Percentiles rank a stretch among this genome's conserved stretches.
Conservation (phyloP, 768 basidiomycete species). For the Podaxis sp. region DNA sequence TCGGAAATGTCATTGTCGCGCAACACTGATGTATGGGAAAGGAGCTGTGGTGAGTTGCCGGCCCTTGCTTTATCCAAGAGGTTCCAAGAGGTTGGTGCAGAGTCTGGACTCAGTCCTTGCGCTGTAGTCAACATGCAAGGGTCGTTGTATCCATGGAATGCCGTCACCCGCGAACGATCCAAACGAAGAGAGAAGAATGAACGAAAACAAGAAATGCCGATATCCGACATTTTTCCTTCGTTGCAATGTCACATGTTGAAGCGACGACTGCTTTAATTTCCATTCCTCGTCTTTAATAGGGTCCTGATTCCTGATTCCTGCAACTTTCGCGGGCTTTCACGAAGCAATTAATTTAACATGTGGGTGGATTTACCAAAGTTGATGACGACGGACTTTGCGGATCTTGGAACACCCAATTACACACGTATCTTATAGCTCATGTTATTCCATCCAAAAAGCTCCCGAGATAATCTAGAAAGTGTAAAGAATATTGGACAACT, state of each 20-base stretch:
- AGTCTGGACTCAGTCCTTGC: neutral
- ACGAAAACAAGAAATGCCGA: neutral
- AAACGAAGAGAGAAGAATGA: neutral
- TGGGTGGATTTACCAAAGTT: neutral
- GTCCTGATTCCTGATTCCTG: too few relatives aligned
- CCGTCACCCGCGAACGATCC: neutral
- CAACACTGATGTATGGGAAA: neutral
- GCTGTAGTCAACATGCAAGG: neutral
- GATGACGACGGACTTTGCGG: neutral
- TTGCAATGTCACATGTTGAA: conserved; percentile 1
- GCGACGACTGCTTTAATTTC: neutral
- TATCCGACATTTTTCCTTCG: conserved; percentile 2
- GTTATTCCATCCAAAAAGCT: neutral
- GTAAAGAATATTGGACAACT: neutral
- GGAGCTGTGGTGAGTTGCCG: neutral
- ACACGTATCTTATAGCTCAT: neutral
- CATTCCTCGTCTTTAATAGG: neutral
- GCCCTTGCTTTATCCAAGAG: neutral
- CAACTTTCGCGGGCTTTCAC: too few relatives aligned
- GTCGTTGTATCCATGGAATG: neutral
- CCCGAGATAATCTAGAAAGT: neutral
- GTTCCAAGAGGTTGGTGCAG: too few relatives aligned
- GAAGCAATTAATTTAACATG: neutral
- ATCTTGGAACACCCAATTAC: neutral
- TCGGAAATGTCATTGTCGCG: neutral